Conservation (phyloP, 2,329 filamentous ascomycete genomes). For the Fusarium praegraminearum region DNA sequence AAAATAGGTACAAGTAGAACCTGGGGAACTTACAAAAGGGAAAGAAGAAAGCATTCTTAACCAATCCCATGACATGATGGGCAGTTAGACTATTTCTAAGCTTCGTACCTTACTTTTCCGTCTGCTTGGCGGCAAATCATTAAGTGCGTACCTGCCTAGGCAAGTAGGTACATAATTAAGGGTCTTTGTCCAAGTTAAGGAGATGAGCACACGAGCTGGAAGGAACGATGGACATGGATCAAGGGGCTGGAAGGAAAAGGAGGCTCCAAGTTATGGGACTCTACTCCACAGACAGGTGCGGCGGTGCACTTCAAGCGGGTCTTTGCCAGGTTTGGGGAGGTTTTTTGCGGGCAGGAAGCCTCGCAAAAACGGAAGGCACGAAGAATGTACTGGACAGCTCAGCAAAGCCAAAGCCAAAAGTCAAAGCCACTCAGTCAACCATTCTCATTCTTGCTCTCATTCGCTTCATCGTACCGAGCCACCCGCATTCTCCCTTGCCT, state of each 20-base stretch:
- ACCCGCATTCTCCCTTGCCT: slow-evolving; percentile 10
- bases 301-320: slow-evolving; percentile 26
- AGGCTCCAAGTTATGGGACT: slow-evolving; percentile 30
- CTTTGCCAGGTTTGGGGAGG: slow-evolving; percentile 7
- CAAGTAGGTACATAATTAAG: background rate
- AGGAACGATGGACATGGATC: slow-evolving; percentile 5
- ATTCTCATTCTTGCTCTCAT: slow-evolving; percentile 10
- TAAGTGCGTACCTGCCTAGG: background rate
- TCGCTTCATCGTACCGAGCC: slow-evolving; percentile 5
- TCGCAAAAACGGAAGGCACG: slow-evolving; percentile 39
- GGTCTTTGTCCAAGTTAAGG: slow-evolving; percentile 1
- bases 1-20: slow-evolving; percentile 23
- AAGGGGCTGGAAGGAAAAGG: slow-evolving; percentile 26
- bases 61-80: slow-evolving; percentile 19
- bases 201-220: slow-evolving; percentile 24
- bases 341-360: slow-evolving; percentile 6
- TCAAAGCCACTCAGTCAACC: slow-evolving; percentile 20
- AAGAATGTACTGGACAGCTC: slow-evolving; percentile 39
- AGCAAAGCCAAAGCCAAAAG: slow-evolving; percentile 13
- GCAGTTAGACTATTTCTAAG: background rate
- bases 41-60: background rate
- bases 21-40: slow-evolving; percentile 29
- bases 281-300: slow-evolving; percentile 35
- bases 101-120: slow-evolving; percentile 13
- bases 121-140: slow-evolving; percentile 6